Base-by-base conservation (phyloP, 2,329 filamentous ascomycete genomes). In the Botrytis pseudocinerea region DNA sequence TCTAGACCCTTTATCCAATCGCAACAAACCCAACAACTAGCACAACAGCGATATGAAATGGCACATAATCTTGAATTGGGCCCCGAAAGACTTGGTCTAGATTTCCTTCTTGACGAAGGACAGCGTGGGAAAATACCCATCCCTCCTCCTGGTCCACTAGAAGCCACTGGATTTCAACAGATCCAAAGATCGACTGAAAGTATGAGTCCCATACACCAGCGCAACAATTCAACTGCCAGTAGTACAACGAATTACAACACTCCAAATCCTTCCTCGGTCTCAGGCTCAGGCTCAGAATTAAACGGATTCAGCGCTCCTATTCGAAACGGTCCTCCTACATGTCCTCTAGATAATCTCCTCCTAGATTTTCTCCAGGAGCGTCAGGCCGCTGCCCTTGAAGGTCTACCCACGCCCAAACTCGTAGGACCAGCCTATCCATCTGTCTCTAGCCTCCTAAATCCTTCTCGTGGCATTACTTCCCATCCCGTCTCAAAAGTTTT, bases 401-500 rank as follows among this genome's bases (percentile, higher is more conserved):
- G 93, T 7, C 85, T 90, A 1, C 84, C 91, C 0, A 82, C 86
- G 14, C 85, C 89, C 59, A 88, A 92, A 62, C 87, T 95, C 14
- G 87, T 93, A 12, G 93, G 93, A 0, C 93, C 94, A 0, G 86
- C 88, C 22, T 95, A 97, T 79, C 94, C 94, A 1, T 93, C 91
- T 73, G 92, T 97, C 73, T 91, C 91, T 0, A 92, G 92, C 1
- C 86, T 97, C 7, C 87, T 95, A 57, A 93, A 95, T 79, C 92
- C 93, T 0, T 85, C 89, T 59, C 86, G 87, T 69, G 86, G 85
- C 74, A 84, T 84, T 12, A 87, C 87, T 78, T 89, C 90, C 2
- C 93, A 97, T 78, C 93, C 93, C 1, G 85, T 97, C 2, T 95
- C 93, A 10, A 93, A 93, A 76, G 88, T 97, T 22, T 93, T 97